Evolutionary conservation across 352 stramenopile species (phyloP).

Genomic region (Phytophthora syringae): DNA sequence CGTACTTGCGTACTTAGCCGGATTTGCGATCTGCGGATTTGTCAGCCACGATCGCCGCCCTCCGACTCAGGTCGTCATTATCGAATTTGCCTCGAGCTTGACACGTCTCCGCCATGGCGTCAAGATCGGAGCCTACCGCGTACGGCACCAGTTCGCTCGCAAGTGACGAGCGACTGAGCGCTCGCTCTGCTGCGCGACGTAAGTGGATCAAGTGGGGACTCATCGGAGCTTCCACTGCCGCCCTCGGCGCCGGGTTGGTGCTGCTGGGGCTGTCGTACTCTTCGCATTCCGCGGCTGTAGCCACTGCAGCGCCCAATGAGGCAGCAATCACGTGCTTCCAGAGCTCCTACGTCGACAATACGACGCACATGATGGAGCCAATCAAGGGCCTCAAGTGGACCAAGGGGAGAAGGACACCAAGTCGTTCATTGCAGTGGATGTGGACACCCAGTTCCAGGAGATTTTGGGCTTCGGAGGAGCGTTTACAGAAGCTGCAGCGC

Average conservation of each 20-base stretch:
- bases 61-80: neutral
- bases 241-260: constrained; percentile 1
- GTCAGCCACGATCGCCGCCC: no score
- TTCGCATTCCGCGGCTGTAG: constrained; percentile 4
- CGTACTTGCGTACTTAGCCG: neutral
- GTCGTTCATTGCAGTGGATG: constrained; percentile 62
- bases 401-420: constrained; percentile 9
- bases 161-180: constrained; percentile 34
- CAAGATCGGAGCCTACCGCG: constrained; percentile 37
- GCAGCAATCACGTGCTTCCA: constrained; percentile 56
- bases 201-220: constrained; percentile 38
- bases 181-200: constrained; percentile 12
- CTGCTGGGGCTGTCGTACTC: constrained; percentile 12
- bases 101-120: constrained; percentile 20
- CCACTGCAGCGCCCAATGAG: constrained; percentile 7
- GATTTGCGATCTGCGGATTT: no score
- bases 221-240: constrained; percentile 19
- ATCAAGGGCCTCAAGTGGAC: constrained; percentile 58
- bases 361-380: constrained; percentile 72
- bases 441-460: constrained; percentile 62
- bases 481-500: constrained; percentile 90
- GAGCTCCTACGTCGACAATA: constrained; percentile 65
- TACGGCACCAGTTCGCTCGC: constrained; percentile 54
- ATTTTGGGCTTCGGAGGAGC: constrained; percentile 92
- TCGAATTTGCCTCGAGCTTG: constrained; percentile 14